A percentile compares a stretch with the other conserved stretches of the same genome.
Conservation (phyloP, 495 filamentous ascomycete species). For the Penicillium soppii region DNA sequence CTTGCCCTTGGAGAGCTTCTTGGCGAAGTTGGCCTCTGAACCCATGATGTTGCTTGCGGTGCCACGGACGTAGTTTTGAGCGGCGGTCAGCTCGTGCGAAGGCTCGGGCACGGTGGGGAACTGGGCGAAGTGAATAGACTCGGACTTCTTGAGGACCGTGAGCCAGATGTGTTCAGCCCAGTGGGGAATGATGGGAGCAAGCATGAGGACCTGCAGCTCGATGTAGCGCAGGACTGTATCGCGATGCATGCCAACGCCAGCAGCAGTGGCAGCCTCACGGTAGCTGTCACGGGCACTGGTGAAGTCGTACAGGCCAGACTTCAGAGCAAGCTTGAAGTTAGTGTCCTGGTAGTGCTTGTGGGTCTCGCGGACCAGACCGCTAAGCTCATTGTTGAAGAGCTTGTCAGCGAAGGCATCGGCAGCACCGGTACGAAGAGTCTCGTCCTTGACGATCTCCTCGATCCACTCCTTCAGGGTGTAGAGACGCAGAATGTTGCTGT, state of each 20-base stretch:
- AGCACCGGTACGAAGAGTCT: conserved; percentile 68
- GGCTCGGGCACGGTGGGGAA: conserved; percentile 72
- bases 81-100: conserved; percentile 64
- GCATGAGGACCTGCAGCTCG: conserved; percentile 79
- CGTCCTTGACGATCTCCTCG: conserved; percentile 74
- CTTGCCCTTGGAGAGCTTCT: conserved; percentile 86
- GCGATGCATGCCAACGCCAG: conserved; percentile 79
- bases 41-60: conserved; percentile 79
- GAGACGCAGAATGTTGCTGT: conserved; percentile 83
- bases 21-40: conserved; percentile 80
- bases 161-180: conserved; percentile 94
- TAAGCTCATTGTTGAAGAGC: conserved; percentile 93
- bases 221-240: conserved; percentile 75
- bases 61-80: conserved; percentile 73
- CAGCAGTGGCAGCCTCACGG: conserved; percentile 72
- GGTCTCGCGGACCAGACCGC: conserved; percentile 73
- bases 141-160: conserved; percentile 74
- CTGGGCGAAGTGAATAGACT: conserved; percentile 73
- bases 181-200: conserved; percentile 83
- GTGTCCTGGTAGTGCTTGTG: conserved; percentile 72
- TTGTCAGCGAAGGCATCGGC: conserved; percentile 80
- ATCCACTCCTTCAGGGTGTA: conserved; percentile 89
- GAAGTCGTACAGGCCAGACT: conserved; percentile 88
- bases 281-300: conserved; percentile 84
- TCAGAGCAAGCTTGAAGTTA: conserved; percentile 88